Evolutionary conservation across 306 rosid species (phyloP), one percentile per base, ranked within the genome.

Genomic region (Rubus parviflorus): DNA sequence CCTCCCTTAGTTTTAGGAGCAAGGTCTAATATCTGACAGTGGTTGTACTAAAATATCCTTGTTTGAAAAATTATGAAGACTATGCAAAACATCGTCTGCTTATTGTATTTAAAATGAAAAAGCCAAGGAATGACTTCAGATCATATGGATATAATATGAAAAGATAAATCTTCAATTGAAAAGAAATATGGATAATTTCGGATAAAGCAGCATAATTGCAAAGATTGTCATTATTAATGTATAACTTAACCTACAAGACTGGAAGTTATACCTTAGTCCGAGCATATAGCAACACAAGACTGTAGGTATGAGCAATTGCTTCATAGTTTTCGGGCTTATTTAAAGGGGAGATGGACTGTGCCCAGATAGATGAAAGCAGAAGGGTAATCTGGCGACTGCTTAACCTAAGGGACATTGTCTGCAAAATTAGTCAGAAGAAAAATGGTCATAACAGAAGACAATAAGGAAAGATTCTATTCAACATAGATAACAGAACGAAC

Each of bases 331-430:
- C 89, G 10, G 98, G 97, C 76, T 77, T 72, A 85, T 93, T 93
- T 77, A 62, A 81, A 66, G 98, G 88, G 79, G 90, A 90, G 66
- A 83, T 70, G 74, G 94, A 88, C 76, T 90, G 97, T 70, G 83
- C 87, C 98, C 98, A 93, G 81, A 91, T 86, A 80, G 98, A 89
- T 56, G 97, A 90, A 74, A 90, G 83, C 78, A 93, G 66, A 78
- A 81, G 88, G 73, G 78, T 83, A 80, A 93, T 88, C 77, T 93
- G 98, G 74, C 83, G 95, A 72, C 79, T 85, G 56, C 89, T 90
- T 72, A 93, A 83, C 83, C 79, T 93, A 58, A 93, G 89, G 81
- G 76, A 57, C 67, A 77, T 65, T 65, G 81, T 80, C 87, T 83
- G 81, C 77, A 78, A 58, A 41, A 67, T 74, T 20, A 40, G 66